These are phyloP conservation scores for Fistulifera pelliculosa DNA, from an alignment of 108 stramenopile species.

Conservation along the genomic window DNA sequence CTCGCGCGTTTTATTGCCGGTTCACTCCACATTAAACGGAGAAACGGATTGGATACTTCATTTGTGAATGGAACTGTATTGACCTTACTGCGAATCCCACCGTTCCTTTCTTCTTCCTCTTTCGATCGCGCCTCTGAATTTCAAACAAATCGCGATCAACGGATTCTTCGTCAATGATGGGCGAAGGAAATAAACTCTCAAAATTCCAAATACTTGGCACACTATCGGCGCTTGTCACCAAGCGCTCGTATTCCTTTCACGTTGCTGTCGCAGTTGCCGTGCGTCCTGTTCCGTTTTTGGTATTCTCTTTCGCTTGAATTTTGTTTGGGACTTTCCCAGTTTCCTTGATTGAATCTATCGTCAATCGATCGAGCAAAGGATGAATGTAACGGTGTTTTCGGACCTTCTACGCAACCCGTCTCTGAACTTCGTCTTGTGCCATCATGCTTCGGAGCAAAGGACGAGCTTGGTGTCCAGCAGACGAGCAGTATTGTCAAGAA, in stretches of 20 bases:
- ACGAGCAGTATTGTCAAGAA: too few relatives aligned
- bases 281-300: constrained; percentile 1
- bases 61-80: not conserved
- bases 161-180: constrained; percentile 62
- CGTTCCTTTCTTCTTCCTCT: constrained; percentile 2
- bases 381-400: too few relatives aligned
- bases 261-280: constrained; percentile 33
- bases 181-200: constrained; percentile 66
- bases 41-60: not conserved
- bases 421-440: too few relatives aligned
- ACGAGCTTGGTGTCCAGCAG: too few relatives aligned
- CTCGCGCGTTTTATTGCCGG: not conserved
- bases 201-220: constrained; percentile 71
- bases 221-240: constrained; percentile 32
- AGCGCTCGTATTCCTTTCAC: constrained; percentile 58
- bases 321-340: too few relatives aligned
- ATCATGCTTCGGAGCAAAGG: too few relatives aligned
- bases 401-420: too few relatives aligned
- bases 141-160: constrained; percentile 64
- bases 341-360: too few relatives aligned
- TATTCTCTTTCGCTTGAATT: constrained; percentile 1
- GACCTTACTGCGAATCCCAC: not conserved
- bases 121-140: constrained; percentile 22
- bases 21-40: constrained; percentile 3
- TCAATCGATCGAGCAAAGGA: too few relatives aligned